A percentile compares a stretch with the other conserved stretches of the same genome.
phyloP scores from a whole-genome alignment of 2,329 filamentous ascomycete genomes.

The Aspergillus sp. region DNA sequence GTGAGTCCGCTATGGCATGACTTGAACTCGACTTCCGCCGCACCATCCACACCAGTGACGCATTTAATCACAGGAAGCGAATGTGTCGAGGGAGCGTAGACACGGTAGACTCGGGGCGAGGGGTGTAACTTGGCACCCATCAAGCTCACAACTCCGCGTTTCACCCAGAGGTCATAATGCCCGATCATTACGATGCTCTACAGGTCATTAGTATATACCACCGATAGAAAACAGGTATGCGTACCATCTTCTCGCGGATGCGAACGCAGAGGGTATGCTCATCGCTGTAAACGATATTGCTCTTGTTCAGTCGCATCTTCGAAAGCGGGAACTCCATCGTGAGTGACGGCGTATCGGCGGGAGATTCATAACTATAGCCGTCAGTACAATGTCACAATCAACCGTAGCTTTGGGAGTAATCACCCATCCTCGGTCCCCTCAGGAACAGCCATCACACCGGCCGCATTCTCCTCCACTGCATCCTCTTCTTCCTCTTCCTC shows the following conservation, averaged over 20 bases:
- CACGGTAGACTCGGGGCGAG: conserved; percentile 43
- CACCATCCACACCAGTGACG: conserved; percentile 40
- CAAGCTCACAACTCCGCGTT: conserved; percentile 55
- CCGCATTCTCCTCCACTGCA: conserved; percentile 20
- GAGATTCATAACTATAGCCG: conserved; percentile 30
- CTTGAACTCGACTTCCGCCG: conserved; percentile 50
- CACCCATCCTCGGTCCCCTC: conserved; percentile 30
- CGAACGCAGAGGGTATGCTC: conserved; percentile 39
- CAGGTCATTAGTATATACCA: conserved; percentile 18
- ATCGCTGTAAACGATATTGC: conserved; percentile 39
- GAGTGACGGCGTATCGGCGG: conserved; percentile 28
- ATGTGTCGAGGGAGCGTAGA: conserved; percentile 58
- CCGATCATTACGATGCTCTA: conserved; percentile 50
- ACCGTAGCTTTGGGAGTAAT: background rate
- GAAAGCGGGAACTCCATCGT: conserved; percentile 42
- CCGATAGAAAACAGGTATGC: background rate
- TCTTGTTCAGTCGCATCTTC: conserved; percentile 37
- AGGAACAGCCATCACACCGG: conserved; percentile 24
- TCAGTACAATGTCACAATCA: conserved; percentile 14
- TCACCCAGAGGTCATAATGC: conserved; percentile 58
- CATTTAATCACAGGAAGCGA: conserved; percentile 56
- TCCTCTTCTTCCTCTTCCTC: conserved; percentile 19
- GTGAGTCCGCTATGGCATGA: conserved; percentile 47
- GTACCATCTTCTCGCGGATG: conserved; percentile 42
- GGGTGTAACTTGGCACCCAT: conserved; percentile 59